Conservation (phyloP, 306 rosid species). For the Casuarina equisetifolia region DNA sequence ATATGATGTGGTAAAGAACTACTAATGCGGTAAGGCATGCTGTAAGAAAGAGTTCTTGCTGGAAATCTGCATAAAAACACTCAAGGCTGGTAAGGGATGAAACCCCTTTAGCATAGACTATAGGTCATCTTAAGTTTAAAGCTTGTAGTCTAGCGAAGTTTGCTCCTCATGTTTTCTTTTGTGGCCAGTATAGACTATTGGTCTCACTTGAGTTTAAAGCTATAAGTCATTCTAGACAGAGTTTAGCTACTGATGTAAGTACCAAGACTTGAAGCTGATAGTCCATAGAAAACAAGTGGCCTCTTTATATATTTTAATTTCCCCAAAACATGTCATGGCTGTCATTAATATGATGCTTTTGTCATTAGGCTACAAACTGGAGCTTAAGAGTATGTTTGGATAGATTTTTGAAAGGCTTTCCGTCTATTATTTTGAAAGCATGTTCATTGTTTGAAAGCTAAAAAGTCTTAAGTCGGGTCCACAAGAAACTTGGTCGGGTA, state of each 20-base stretch:
- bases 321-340: not conserved
- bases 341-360: not conserved
- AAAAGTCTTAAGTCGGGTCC: too few species aligned
- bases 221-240: not conserved
- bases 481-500: too few species aligned
- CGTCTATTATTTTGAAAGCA: too few species aligned
- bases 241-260: not conserved
- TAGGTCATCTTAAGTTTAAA: too few species aligned
- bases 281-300: not conserved
- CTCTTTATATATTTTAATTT: not conserved
- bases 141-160: not conserved
- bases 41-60: not conserved
- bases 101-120: not conserved
- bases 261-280: not conserved
- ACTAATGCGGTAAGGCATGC: not conserved
- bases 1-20: not conserved
- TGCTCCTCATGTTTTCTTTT: not conserved
- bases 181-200: not conserved
- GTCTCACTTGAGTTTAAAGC: not conserved
- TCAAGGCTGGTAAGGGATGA: not conserved
- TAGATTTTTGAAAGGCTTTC: too few species aligned
- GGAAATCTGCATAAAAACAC: not conserved
- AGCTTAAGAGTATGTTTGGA: not conserved
- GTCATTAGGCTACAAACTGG: not conserved
- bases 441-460: too few species aligned